Evolutionary conservation across 164 flowering plant genomes (phyloP).

Genomic region (Liriodendron chinense): DNA sequence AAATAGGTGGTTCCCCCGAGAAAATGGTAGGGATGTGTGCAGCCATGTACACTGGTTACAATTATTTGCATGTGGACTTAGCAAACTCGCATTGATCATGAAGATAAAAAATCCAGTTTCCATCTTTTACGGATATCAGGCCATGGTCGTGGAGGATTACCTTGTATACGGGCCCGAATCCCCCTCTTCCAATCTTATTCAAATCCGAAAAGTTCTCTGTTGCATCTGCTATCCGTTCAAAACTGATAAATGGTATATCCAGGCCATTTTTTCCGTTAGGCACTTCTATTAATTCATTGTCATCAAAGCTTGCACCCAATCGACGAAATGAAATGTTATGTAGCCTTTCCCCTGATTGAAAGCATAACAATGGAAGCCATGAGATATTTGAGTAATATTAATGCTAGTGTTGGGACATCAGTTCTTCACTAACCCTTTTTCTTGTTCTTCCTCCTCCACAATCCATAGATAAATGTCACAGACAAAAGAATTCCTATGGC

Average conservation of each 20-base stretch:
- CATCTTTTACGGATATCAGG: too few species aligned
- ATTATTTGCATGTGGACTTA: not conserved
- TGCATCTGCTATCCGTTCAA: not conserved
- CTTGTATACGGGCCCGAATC: constrained; percentile 10
- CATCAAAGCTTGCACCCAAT: not conserved
- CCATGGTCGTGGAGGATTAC: not conserved
- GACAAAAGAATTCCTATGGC: not conserved
- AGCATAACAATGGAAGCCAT: not conserved
- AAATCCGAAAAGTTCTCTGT: not conserved
- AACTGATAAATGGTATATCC: not conserved
- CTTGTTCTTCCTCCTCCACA: not conserved
- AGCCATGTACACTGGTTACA: not conserved
- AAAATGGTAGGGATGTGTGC: not conserved
- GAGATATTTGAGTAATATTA: not conserved
- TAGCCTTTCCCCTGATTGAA: not conserved
- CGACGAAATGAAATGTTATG: not conserved
- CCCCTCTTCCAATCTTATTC: constrained; percentile 10
- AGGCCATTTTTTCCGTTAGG: not conserved
- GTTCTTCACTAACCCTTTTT: not conserved
- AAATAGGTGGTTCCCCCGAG: not conserved
- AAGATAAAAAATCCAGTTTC: not conserved
- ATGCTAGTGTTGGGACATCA: not conserved
- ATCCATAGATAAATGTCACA: not conserved
- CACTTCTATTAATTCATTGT: not conserved
- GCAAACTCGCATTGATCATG: not conserved